Percentiles rank a stretch among this genome's conserved stretches.
Conservation (phyloP, 1,284 basidiomycete species). For the Moesziomyces parantarcticus region DNA sequence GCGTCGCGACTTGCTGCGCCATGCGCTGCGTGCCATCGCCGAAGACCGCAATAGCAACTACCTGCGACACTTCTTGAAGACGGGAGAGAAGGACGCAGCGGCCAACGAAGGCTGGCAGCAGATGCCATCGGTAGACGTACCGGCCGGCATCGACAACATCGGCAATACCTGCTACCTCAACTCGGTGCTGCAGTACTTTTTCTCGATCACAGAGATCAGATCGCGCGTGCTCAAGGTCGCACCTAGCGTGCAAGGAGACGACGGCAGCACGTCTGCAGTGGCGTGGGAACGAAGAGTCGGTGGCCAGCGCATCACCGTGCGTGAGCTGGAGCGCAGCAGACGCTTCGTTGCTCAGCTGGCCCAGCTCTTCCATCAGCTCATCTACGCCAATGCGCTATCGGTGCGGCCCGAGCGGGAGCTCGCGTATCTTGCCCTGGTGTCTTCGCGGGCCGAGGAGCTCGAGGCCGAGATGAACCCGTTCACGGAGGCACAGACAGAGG, state of each 20-base stretch:
- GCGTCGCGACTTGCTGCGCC: slow-evolving; percentile 60
- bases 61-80: slow-evolving; percentile 75
- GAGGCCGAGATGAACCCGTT: slow-evolving; percentile 20
- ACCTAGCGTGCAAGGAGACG: slow-evolving; percentile 71
- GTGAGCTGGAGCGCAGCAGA: slow-evolving; percentile 83
- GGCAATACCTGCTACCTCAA: slow-evolving; percentile 94
- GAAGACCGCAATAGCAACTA: slow-evolving; percentile 79
- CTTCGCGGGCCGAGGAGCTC: slow-evolving; percentile 83
- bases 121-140: slow-evolving; percentile 74
- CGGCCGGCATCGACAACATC: slow-evolving; percentile 87
- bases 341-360: slow-evolving; percentile 81
- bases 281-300: slow-evolving; percentile 74
- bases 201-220: slow-evolving; percentile 88
- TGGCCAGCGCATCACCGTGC: slow-evolving; percentile 80
- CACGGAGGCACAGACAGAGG: slow-evolving; percentile 2
- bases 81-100: slow-evolving; percentile 72
- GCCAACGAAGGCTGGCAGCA: slow-evolving; percentile 50
- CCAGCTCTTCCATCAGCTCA: slow-evolving; percentile 81
- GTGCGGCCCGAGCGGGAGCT: slow-evolving; percentile 86
- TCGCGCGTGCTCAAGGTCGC: slow-evolving; percentile 77
- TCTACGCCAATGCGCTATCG: slow-evolving; percentile 75
- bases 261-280: slow-evolving; percentile 1
- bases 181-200: slow-evolving; percentile 89
- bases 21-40: slow-evolving; percentile 69
- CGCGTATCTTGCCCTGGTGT: slow-evolving; percentile 90